Conservation (phyloP, 2,329 filamentous ascomycete species). For the Macroventuria anomochaeta region DNA sequence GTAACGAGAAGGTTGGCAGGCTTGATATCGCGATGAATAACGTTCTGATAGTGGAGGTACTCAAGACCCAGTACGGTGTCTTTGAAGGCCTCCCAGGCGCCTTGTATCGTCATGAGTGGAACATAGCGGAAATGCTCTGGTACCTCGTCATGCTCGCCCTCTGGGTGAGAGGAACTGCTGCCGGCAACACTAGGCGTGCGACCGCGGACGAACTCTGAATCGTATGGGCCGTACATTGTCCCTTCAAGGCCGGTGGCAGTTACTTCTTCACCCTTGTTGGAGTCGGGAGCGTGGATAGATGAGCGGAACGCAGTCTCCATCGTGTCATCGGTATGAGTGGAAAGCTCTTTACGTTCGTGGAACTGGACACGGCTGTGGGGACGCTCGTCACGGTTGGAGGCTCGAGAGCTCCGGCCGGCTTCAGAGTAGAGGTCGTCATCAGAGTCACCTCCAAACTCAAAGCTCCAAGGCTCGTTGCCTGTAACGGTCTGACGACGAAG, state of each 20-base stretch:
- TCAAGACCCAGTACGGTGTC: conserved; percentile 93
- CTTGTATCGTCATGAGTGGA: conserved; percentile 85
- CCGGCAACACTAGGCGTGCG: conserved; percentile 82
- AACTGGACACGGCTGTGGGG: conserved; percentile 27
- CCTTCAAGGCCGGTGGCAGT: conserved; percentile 69
- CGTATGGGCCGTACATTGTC: conserved; percentile 78
- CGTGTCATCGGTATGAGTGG: conserved; percentile 29
- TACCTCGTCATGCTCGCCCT: conserved; percentile 59
- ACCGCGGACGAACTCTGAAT: conserved; percentile 63
- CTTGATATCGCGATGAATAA: conserved; percentile 60
- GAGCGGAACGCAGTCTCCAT: conserved; percentile 48
- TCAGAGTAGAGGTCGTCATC: conserved; percentile 58
- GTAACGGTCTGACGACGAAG: conserved; percentile 36
- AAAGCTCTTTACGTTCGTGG: conserved; percentile 29
- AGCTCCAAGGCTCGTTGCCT: conserved; percentile 77
- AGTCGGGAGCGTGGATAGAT: conserved; percentile 26
- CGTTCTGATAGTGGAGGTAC: conserved; percentile 71
- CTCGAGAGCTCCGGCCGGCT: conserved; percentile 33
- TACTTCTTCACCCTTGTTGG: conserved; percentile 13
- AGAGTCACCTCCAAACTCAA: conserved; percentile 74
- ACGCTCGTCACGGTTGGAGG: conserved; percentile 33
- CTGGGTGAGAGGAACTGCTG: conserved; percentile 67
- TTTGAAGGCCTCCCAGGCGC: conserved; percentile 83
- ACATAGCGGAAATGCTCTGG: conserved; percentile 93
- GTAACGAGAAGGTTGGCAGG: conserved; percentile 88